Conservation (phyloP, 2,329 filamentous ascomycete species). For the Colletotrichum tamarilloi region DNA sequence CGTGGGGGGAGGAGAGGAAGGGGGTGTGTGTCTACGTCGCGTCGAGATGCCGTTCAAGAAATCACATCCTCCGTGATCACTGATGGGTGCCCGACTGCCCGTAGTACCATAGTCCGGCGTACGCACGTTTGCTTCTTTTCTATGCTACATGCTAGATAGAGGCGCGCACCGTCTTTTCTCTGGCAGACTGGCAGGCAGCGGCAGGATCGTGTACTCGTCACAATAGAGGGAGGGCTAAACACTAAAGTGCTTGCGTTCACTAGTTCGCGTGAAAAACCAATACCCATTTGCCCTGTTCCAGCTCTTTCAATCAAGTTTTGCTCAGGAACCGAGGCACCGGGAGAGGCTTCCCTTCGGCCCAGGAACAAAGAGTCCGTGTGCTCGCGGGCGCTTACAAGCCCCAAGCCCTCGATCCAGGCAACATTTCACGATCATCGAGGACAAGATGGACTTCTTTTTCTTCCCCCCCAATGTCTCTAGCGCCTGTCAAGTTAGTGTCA, state of each 20-base stretch:
- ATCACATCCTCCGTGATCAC: background rate
- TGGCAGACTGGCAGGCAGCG: background rate
- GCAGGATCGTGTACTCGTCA: background rate
- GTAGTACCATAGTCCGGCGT: no score
- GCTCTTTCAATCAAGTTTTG: background rate
- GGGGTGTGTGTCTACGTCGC: background rate
- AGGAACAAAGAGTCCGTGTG: slow-evolving; percentile 25
- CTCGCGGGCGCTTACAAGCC: background rate
- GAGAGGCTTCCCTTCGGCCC: background rate
- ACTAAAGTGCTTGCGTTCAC: slow-evolving; percentile 13
- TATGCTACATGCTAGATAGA: background rate
- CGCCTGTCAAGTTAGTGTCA: background rate
- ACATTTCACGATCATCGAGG: slow-evolving; percentile 14
- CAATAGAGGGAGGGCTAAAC: background rate
- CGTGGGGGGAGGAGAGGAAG: background rate
- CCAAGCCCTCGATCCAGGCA: slow-evolving; percentile 9
- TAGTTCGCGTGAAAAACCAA: background rate
- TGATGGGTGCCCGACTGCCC: background rate
- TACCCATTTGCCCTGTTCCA: background rate
- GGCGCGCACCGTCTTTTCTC: background rate
- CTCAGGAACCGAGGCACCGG: slow-evolving; percentile 1
- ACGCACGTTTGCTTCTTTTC: background rate
- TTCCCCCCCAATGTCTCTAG: slow-evolving; percentile 3
- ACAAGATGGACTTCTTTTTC: background rate
- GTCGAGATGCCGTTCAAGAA: no score